Conservation (phyloP, 2,329 filamentous ascomycete genomes). For the Paramyrothecium sp. region DNA sequence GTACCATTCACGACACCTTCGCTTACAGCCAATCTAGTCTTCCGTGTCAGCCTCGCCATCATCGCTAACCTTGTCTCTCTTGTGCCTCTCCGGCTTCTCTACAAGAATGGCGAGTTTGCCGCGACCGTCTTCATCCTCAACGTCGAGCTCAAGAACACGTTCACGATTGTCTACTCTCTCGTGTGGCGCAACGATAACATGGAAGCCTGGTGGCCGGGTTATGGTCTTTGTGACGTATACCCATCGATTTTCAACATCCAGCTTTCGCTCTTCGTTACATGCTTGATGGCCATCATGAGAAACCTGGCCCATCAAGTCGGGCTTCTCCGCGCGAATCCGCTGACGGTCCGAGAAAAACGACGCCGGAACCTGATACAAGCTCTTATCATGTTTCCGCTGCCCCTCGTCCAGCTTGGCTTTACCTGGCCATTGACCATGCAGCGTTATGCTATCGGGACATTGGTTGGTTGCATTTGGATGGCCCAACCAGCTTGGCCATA, state of each 20-base stretch:
- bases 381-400: slow-evolving; percentile 54
- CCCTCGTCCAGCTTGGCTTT: slow-evolving; percentile 46
- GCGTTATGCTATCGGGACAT: slow-evolving; percentile 48
- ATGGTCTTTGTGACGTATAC: slow-evolving; percentile 53
- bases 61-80: slow-evolving; percentile 44
- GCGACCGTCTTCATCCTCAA: slow-evolving; percentile 48
- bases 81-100: slow-evolving; percentile 51
- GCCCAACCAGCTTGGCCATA: slow-evolving; percentile 46
- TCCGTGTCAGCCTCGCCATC: slow-evolving; percentile 45
- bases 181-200: slow-evolving; percentile 54
- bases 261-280: slow-evolving; percentile 47
- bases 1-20: slow-evolving; percentile 24
- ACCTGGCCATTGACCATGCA: slow-evolving; percentile 45
- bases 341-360: slow-evolving; percentile 38
- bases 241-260: slow-evolving; percentile 44
- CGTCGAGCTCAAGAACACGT: slow-evolving; percentile 44
- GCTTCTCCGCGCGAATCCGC: slow-evolving; percentile 37
- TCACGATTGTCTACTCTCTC: slow-evolving; percentile 48
- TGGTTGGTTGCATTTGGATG: slow-evolving; percentile 47
- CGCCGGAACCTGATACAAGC: slow-evolving; percentile 44
- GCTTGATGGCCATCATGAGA: slow-evolving; percentile 53
- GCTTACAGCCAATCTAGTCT: slow-evolving; percentile 44
- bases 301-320: slow-evolving; percentile 51
- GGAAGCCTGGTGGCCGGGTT: slow-evolving; percentile 48
- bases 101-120: slow-evolving; percentile 52